Base-by-base conservation (phyloP, 1,139 yeast species). In the Meyerozyma guilliermondii region DNA sequence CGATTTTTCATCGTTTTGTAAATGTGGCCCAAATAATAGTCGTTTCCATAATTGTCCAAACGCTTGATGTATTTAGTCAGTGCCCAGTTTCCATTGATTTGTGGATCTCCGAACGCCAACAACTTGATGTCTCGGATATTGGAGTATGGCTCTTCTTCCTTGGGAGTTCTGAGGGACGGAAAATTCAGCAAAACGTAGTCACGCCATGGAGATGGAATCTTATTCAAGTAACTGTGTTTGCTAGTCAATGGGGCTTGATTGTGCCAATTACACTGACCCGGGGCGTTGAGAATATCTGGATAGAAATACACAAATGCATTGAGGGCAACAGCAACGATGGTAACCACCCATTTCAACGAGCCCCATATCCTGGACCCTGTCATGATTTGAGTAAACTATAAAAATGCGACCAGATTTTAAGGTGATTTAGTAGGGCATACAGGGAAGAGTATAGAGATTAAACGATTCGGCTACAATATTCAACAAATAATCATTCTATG, bases 81-180 rank as follows among this genome's bases (percentile, higher is more conserved):
- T 9, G 76, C 76, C 83, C 87, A 81, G 50, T 82, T 79, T 1
- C 98, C 98, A 49, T 91, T 85, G 60, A 92, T 89, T 63, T 92
- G 98, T 0, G 98, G 98, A 58, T 92, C 98, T 9, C 98, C 98
- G 61, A 89, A 83, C 3, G 95, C 83, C 52, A 89, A 62, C 68
- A 85, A 65, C 48, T 78, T 78, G 46, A 85, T 75, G 53, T 82
- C 87, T 16, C 68, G 58, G 11, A 66, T 41, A 16, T 52, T 49
- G 2, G 40, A 29, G 33, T 43, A 9, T 49, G 50, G 33, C 47
- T 45, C 43, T 3, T 44, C 43, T 22, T 45, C 24, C 26, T 43
- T 37, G 7, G 45, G 23, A 13, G 42, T 29, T 30, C 30, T 34
- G 33, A 58, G 50, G 28, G 45, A 48, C 7, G 76, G 74, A 45